These are phyloP conservation scores for Botrytis fabae DNA, from an alignment of 2,329 filamentous ascomycete species.

Conservation along the genomic window DNA sequence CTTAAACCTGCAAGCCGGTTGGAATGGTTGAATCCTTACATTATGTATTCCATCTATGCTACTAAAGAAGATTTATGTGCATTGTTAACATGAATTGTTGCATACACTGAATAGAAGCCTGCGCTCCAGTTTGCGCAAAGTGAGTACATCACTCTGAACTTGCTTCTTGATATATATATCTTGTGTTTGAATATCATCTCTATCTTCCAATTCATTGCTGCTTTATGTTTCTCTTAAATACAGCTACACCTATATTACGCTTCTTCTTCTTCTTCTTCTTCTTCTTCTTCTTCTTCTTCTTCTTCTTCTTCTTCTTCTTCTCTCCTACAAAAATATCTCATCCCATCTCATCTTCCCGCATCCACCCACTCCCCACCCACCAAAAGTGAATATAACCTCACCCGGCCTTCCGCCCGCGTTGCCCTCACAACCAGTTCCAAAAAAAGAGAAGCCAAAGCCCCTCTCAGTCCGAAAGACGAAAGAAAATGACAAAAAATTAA, in stretches of 20 bases:
- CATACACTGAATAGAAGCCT: not conserved
- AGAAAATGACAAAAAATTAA: not conserved
- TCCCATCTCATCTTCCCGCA: not conserved
- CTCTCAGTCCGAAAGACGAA: not conserved
- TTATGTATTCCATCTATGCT: not conserved
- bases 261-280: not conserved
- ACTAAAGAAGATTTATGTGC: not conserved
- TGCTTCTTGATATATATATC: not conserved
- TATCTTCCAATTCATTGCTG: not conserved
- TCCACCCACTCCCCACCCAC: not conserved
- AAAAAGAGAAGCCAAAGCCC: not conserved
- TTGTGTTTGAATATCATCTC: not conserved
- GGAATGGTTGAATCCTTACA: not conserved
- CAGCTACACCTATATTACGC: not conserved
- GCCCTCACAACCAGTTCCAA: not conserved
- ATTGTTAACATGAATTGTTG: not conserved
- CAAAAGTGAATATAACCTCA: conserved; percentile 2
- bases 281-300: too few relatives aligned
- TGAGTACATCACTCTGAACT: not conserved
- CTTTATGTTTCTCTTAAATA: not conserved
- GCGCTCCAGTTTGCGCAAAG: not conserved
- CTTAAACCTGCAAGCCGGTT: not conserved
- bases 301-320: too few relatives aligned
- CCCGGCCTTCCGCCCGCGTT: not conserved
- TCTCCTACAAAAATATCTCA: not conserved